Base-by-base conservation (phyloP, 306 rosid species). In the Cucurbita ficifolia region DNA sequence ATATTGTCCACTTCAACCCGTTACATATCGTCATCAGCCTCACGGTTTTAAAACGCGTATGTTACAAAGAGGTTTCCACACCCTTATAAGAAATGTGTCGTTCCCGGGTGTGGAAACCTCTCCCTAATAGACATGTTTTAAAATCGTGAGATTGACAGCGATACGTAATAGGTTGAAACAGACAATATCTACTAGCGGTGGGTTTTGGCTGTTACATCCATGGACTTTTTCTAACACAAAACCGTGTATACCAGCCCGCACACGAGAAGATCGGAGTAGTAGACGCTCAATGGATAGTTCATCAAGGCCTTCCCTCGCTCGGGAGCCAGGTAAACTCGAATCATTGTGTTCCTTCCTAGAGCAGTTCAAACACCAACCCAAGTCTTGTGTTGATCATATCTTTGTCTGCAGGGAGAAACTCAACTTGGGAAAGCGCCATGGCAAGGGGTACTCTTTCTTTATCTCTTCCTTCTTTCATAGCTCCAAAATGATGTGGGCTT, bases 261-360 rank as follows among this genome's bases (percentile, higher is more conserved):
- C 90, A 94, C 72, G 98, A 94, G 83, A 94, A 94, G 85, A 90
- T 94, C 18, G 98, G 98, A 73, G 98, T 94, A 46, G 98, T 94
- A 79, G 98, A 94, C 83, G 83, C 96, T 70, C 98, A 94, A 63
- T 94, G 98, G 98, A 90, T 94, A 73, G 70, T 94, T 79, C 98
- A 94, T 74, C 98, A 94, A 86, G 74, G 85, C 48, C 89, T 90
- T 85, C 97, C 98, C 56, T 87, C 98, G 5, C 90, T 94, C 35
- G 98, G 98, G 77, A 86, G 53, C 81, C 98, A 94, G 94, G 98
- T 93, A 77, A 76, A 68, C 21, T 14, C 4, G 46, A 46, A 42
- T 19, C 38, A 13, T 48, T 22, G 22, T 16, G 21, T 24, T 46
- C 56, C 29, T 14, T 67, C 73, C 52, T 19, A 42, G 38, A 42